A percentile compares a stretch with the other conserved stretches of the same genome.
phyloP scores from a whole-genome alignment of 2,329 filamentous ascomycete species.

The Talaromyces sp. region DNA sequence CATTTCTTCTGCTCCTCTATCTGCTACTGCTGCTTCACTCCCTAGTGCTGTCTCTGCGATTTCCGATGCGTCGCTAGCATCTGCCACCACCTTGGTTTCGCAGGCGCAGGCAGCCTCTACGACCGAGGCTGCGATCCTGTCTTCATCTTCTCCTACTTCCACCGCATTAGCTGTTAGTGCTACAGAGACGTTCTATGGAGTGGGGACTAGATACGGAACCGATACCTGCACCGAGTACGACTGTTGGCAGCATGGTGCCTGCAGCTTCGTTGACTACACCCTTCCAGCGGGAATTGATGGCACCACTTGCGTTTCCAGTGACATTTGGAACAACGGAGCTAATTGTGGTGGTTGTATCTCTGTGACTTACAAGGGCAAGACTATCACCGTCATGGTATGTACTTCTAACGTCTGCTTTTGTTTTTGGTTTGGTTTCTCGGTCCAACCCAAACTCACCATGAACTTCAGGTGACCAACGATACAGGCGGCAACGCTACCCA shows the following conservation, averaged over 20 bases:
- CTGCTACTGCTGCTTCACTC: too few species aligned
- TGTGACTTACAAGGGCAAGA: conserved; percentile 7
- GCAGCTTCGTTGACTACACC: conserved; percentile 6
- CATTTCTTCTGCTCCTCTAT: too few species aligned
- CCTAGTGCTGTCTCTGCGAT: too few species aligned
- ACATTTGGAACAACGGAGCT: conserved; percentile 5
- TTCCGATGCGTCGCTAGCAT: too few species aligned
- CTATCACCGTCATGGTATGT: conserved; percentile 7
- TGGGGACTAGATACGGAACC: not conserved
- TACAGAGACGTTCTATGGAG: not conserved
- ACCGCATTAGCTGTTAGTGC: too few species aligned
- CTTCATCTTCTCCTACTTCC: too few species aligned
- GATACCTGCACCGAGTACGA: not conserved
- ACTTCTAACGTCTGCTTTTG: not conserved
- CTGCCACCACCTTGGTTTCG: not conserved
- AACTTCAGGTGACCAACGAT: not conserved
- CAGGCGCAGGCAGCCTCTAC: too few species aligned
- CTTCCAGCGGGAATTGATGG: conserved; percentile 4
- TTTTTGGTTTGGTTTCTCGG: too few species aligned
- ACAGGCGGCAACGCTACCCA: conserved; percentile 1
- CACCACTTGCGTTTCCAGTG: not conserved
- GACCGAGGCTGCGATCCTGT: not conserved
- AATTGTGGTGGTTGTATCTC: conserved; percentile 7
- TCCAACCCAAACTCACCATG: too few species aligned
- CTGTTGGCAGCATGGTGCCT: conserved; percentile 6